Conservation (phyloP, 225 moss, liverwort and hornwort genomes). For the Bryum argenteum region DNA sequence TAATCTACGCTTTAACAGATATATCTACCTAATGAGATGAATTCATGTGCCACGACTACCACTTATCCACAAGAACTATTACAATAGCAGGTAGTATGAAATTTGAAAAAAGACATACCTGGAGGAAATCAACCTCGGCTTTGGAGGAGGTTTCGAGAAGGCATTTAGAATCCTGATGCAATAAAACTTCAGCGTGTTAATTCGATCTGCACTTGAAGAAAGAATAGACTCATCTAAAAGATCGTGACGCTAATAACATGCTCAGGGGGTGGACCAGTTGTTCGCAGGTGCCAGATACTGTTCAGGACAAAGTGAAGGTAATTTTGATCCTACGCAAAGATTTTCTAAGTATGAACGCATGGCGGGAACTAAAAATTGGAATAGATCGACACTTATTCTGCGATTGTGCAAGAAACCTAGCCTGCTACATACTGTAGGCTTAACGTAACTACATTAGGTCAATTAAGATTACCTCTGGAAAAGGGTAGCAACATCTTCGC, state of each 20-base stretch:
- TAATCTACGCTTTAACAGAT: neutral
- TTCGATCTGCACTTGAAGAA: constrained; percentile 16
- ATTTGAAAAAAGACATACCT: constrained; percentile 43
- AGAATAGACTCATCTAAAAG: neutral
- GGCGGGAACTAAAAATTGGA: neutral
- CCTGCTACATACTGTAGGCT: neutral
- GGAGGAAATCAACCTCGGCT: constrained; percentile 72
- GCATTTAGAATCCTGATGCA: constrained; percentile 77
- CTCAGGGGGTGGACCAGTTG: too few relatives aligned
- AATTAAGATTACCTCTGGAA: constrained; percentile 64
- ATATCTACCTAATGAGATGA: neutral
- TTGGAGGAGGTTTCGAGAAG: constrained; percentile 80
- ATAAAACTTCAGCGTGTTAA: constrained; percentile 3
- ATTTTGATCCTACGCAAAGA: neutral
- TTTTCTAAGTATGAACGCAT: neutral
- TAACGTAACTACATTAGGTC: neutral
- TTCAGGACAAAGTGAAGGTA: too few relatives aligned
- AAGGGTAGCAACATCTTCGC: constrained; percentile 93
- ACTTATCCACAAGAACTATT: neutral
- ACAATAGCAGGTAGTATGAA: neutral
- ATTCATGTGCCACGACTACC: neutral
- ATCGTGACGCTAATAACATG: too few relatives aligned
- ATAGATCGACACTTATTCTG: neutral
- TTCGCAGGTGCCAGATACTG: too few relatives aligned
- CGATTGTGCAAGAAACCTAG: neutral